Evolutionary conservation across 2,329 filamentous ascomycete species (phyloP).

Genomic region (Colletotrichum siamense): DNA sequence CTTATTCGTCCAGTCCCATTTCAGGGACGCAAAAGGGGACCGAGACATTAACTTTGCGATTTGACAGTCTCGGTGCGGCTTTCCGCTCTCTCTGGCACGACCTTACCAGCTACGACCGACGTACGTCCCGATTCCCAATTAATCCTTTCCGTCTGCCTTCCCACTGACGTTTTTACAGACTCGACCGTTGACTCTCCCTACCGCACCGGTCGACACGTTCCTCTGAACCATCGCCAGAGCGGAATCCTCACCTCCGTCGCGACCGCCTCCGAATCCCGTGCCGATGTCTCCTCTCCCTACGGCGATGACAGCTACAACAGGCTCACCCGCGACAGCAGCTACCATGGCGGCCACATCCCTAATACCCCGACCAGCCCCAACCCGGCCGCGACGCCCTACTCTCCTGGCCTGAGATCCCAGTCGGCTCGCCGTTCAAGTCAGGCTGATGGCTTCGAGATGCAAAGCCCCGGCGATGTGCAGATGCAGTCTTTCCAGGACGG

Average conservation of each 20-base stretch:
- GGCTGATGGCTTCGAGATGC: constrained; percentile 71
- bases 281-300: constrained; percentile 82
- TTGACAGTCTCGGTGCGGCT: constrained; percentile 67
- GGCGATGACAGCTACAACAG: constrained; percentile 65
- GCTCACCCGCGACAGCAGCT: constrained; percentile 50
- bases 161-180: constrained; percentile 60
- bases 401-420: constrained; percentile 85
- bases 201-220: constrained; percentile 87
- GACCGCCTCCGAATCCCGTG: constrained; percentile 86
- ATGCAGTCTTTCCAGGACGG: constrained; percentile 97
- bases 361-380: constrained; percentile 58
- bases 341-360: constrained; percentile 64
- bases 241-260: constrained; percentile 86
- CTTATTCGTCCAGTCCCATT: constrained; percentile 1
- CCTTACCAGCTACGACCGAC: constrained; percentile 75
- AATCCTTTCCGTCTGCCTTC: background rate
- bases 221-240: constrained; percentile 77
- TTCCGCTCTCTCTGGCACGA: constrained; percentile 96
- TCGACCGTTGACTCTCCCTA: constrained; percentile 93
- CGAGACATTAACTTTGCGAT: constrained; percentile 21
- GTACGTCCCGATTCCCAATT: constrained; percentile 45
- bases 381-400: constrained; percentile 74
- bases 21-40: constrained; percentile 5
- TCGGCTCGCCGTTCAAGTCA: constrained; percentile 70
- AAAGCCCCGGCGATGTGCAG: constrained; percentile 82